These are phyloP conservation scores for Trichomonascaceae sp. DNA, from an alignment of 1,139 yeast species.

Conservation along the genomic window DNA sequence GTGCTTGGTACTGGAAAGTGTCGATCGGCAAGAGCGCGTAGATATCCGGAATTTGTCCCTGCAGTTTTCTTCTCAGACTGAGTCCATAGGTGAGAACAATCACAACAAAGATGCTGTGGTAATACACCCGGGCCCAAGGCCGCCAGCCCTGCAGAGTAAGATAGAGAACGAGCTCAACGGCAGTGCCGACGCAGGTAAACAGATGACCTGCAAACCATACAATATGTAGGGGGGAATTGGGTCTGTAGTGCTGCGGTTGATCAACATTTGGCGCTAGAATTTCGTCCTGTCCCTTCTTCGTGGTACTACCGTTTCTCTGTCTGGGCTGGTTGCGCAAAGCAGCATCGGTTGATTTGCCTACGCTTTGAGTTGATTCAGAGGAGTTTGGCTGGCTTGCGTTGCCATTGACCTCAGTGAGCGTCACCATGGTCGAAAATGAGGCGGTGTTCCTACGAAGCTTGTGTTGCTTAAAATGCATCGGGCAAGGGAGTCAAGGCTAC, in stretches of 20 bases:
- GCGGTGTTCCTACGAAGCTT: too few relatives aligned
- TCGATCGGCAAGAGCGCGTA: conserved; percentile 38
- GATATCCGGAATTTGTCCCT: conserved; percentile 23
- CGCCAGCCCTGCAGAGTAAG: conserved; percentile 11
- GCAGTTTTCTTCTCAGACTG: conserved; percentile 42
- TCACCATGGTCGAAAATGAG: too few relatives aligned
- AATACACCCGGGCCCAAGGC: conserved; percentile 27
- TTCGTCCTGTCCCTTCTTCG: too few relatives aligned
- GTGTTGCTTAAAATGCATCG: too few relatives aligned
- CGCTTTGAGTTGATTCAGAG: too few relatives aligned
- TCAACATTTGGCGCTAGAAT: too few relatives aligned
- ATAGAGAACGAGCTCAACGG: conserved; percentile 11
- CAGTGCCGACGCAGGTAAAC: conserved; percentile 8
- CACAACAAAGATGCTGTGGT: conserved; percentile 49
- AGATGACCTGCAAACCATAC: conserved; percentile 15
- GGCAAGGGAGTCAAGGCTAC: too few relatives aligned
- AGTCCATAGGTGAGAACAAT: conserved; percentile 61
- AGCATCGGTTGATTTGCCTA: too few relatives aligned
- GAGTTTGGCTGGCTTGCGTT: too few relatives aligned
- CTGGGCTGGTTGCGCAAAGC: too few relatives aligned
- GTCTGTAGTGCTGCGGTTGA: background rate
- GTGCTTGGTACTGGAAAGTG: conserved; percentile 44
- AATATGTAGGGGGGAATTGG: conserved; percentile 3
- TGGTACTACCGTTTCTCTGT: too few relatives aligned
- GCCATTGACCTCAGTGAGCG: too few relatives aligned